Evolutionary conservation across 2,329 filamentous ascomycete species (phyloP).

Genomic region (Penicillium sp.): DNA sequence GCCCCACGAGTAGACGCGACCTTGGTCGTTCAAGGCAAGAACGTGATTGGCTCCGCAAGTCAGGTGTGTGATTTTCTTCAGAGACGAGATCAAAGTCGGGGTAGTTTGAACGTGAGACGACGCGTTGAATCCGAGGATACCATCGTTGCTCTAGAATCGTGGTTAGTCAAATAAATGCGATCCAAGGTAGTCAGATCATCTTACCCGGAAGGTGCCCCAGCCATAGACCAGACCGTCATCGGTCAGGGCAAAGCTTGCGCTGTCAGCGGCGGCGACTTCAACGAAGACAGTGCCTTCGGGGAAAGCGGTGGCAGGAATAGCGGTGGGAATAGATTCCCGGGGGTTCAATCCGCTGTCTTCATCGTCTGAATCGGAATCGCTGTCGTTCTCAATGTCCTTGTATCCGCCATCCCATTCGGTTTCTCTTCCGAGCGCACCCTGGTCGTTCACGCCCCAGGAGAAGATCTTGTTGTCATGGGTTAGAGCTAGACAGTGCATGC

Average conservation of each 20-base stretch:
- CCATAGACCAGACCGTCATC: constrained; percentile 61
- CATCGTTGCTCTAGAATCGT: constrained; percentile 56
- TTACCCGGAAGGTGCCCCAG: constrained; percentile 61
- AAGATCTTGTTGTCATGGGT: constrained; percentile 78
- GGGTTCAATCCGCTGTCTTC: constrained; percentile 58
- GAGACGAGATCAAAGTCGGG: constrained; percentile 48
- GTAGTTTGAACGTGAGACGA: constrained; percentile 45
- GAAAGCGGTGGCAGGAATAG: constrained; percentile 49
- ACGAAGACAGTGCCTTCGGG: constrained; percentile 56
- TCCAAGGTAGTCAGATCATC: constrained; percentile 19
- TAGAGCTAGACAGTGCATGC: constrained; percentile 76
- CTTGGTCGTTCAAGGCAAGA: constrained; percentile 57
- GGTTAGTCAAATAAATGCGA: constrained; percentile 6
- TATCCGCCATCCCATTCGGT: constrained; percentile 66
- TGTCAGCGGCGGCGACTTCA: constrained; percentile 59
- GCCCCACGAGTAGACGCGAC: constrained; percentile 63
- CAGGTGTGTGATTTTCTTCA: constrained; percentile 56
- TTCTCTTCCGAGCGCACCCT: constrained; percentile 74
- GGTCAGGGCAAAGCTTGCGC: constrained; percentile 59
- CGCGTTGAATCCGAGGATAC: constrained; percentile 58
- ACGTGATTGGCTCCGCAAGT: constrained; percentile 58
- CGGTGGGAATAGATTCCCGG: constrained; percentile 53
- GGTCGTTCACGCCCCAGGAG: constrained; percentile 86
- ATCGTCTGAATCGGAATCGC: constrained; percentile 49
- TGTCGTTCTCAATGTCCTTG: constrained; percentile 49